Evolutionary conservation across 2,329 filamentous ascomycete species (phyloP).

Genomic region (Helminthosporium solani): DNA sequence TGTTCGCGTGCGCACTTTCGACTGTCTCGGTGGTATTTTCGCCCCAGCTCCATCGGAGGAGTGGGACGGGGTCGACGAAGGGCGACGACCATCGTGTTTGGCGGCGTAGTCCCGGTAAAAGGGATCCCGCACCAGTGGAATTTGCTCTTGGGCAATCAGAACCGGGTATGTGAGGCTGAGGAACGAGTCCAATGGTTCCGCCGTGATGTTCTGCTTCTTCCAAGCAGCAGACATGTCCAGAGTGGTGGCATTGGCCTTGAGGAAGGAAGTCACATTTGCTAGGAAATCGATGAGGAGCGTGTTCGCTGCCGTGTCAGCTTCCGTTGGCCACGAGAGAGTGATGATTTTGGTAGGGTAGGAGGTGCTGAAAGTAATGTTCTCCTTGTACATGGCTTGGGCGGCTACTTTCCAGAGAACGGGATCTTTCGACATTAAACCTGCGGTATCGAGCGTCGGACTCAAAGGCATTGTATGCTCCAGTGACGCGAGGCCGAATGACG

Average conservation of each 20-base stretch:
- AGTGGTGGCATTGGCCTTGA: slow-evolving; percentile 40
- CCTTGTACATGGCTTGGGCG: slow-evolving; percentile 48
- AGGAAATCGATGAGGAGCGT: slow-evolving; percentile 48
- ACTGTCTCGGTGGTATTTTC: slow-evolving; percentile 42
- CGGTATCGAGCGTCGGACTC: slow-evolving; percentile 50
- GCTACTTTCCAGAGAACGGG: slow-evolving; percentile 47
- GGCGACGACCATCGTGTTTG: slow-evolving; percentile 46
- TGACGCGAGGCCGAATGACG: slow-evolving; percentile 49
- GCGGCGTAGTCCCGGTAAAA: slow-evolving; percentile 54
- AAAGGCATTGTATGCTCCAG: slow-evolving; percentile 53
- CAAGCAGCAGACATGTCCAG: slow-evolving; percentile 43
- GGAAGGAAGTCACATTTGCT: slow-evolving; percentile 45
- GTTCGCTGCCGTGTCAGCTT: slow-evolving; percentile 30
- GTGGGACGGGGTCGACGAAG: slow-evolving; percentile 53
- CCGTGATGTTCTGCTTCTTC: slow-evolving; percentile 33
- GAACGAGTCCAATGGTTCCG: slow-evolving; percentile 37
- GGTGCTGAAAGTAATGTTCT: slow-evolving; percentile 47
- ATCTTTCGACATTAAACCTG: slow-evolving; percentile 50
- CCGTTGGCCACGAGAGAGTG: slow-evolving; percentile 47
- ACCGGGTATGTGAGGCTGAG: slow-evolving; percentile 50
- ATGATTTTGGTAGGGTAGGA: slow-evolving; percentile 46
- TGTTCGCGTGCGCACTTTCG: slow-evolving; percentile 51
- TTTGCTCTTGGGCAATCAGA: slow-evolving; percentile 52
- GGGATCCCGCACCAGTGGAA: slow-evolving; percentile 47
- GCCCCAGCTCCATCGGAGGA: slow-evolving; percentile 52